Percentiles rank a stretch among this genome's conserved stretches.
These are phyloP conservation scores for Neonectria faginata DNA, from an alignment of 2,329 filamentous ascomycete genomes.

Conservation along the genomic window DNA sequence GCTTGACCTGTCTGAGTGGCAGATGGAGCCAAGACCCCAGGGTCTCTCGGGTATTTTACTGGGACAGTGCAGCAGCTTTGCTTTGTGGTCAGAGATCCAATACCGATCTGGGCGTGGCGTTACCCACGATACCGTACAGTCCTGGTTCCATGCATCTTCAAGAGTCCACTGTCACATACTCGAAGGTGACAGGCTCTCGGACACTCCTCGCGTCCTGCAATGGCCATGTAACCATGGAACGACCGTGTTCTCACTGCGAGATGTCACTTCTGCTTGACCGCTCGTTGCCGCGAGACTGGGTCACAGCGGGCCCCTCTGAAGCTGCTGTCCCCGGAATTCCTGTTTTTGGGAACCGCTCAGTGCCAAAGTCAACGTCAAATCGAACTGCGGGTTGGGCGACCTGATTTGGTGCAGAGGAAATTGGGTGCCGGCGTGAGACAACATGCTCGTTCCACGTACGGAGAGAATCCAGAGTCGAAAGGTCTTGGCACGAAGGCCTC, in stretches of 20 bases:
- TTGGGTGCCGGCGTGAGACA: neutral
- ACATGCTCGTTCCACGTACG: neutral
- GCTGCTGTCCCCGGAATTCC: neutral
- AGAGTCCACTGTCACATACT: neutral
- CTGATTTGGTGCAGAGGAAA: neutral
- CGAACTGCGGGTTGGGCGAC: neutral
- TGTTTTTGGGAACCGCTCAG: neutral
- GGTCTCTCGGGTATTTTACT: constrained; percentile 40
- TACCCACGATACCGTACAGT: constrained; percentile 21
- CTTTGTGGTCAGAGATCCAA: constrained; percentile 34
- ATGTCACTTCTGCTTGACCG: constrained; percentile 19
- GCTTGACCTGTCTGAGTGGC: constrained; percentile 22
- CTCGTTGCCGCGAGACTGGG: constrained; percentile 10
- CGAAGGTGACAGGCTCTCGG: neutral
- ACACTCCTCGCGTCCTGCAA: constrained; percentile 5
- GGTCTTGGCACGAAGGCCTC: neutral
- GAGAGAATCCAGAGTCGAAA: neutral
- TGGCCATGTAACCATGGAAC: neutral
- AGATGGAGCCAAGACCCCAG: constrained; percentile 28
- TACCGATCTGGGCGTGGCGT: constrained; percentile 35
- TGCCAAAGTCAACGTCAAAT: neutral
- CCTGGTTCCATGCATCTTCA: constrained; percentile 16
- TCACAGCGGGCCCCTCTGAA: neutral
- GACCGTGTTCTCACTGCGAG: neutral
- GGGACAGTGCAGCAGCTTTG: constrained; percentile 19